phyloP scores from a whole-genome alignment of 2,329 filamentous ascomycete genomes.

The Fusarium begoniae region DNA sequence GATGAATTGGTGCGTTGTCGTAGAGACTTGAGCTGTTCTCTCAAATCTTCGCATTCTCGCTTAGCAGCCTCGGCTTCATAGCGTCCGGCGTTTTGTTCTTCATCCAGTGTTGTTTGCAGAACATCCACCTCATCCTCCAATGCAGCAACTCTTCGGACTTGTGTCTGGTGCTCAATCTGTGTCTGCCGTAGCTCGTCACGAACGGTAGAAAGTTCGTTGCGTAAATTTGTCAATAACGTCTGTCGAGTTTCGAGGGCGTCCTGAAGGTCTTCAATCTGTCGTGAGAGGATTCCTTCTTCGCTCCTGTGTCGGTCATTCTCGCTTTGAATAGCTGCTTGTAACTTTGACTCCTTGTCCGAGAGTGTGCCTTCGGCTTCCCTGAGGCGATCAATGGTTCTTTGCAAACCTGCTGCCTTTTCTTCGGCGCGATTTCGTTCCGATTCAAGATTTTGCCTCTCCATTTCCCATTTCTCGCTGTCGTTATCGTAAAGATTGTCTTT shows the following conservation, averaged over 20 bases:
- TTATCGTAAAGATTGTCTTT: constrained; percentile 76
- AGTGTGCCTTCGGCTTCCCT: constrained; percentile 74
- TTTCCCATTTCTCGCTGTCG: constrained; percentile 78
- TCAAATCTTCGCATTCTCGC: constrained; percentile 50
- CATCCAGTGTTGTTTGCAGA: constrained; percentile 59
- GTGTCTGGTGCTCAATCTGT: constrained; percentile 68
- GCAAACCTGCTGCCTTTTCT: constrained; percentile 72
- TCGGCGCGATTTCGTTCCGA: constrained; percentile 73
- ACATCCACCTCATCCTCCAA: constrained; percentile 82
- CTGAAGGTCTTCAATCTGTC: constrained; percentile 79
- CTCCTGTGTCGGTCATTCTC: constrained; percentile 76
- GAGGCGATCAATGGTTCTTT: constrained; percentile 75
- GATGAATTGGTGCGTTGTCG: constrained; percentile 30
- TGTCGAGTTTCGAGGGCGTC: constrained; percentile 75
- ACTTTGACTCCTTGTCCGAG: constrained; percentile 72
- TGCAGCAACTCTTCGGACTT: constrained; percentile 72
- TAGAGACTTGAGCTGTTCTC: constrained; percentile 42
- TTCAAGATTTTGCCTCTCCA: constrained; percentile 68
- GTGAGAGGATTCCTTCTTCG: constrained; percentile 74
- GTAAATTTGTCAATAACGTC: constrained; percentile 70
- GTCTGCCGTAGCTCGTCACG: constrained; percentile 76
- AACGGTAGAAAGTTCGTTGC: constrained; percentile 71
- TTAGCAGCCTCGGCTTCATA: constrained; percentile 52
- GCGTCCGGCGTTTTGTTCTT: constrained; percentile 46
- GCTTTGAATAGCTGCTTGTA: constrained; percentile 74